These are phyloP conservation scores for Neurospora cerealis DNA, from an alignment of 495 filamentous ascomycete species.

Conservation along the genomic window DNA sequence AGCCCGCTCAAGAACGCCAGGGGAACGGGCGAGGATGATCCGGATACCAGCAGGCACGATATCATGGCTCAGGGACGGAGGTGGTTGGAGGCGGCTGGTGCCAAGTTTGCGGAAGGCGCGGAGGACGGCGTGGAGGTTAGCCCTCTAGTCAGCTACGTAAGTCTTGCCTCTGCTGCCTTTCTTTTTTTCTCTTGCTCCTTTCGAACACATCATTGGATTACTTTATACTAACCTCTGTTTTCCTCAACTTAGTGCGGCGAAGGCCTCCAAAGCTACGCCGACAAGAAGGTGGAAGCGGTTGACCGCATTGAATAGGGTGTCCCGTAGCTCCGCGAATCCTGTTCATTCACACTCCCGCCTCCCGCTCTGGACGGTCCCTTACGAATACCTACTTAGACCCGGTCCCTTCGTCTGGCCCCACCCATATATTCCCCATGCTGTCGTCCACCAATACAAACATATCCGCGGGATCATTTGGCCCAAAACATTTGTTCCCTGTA, in stretches of 20 bases:
- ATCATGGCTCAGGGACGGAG: conserved; percentile 81
- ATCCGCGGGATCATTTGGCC: background rate
- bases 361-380: background rate
- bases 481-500: background rate
- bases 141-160: conserved; percentile 90
- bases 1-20: conserved; percentile 94
- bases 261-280: conserved; percentile 69
- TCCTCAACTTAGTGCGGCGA: conserved; percentile 62
- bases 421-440: background rate
- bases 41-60: conserved; percentile 80
- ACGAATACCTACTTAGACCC: background rate
- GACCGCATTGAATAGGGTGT: background rate
- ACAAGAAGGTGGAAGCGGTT: conserved; percentile 23
- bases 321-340: background rate
- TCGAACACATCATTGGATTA: background rate
- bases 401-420: background rate
- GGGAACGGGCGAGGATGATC: conserved; percentile 86
- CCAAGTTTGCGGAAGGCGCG: conserved; percentile 55
- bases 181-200: background rate
- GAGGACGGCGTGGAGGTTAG: conserved; percentile 80
- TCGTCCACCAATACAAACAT: background rate
- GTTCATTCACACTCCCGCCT: background rate
- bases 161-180: conserved; percentile 22
- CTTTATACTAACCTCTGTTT: conserved; percentile 22
- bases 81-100: conserved; percentile 75